Evolutionary conservation across 306 rosid species (phyloP), one percentile per base, ranked within the genome.

Genomic region (Quercus agrifolia): DNA sequence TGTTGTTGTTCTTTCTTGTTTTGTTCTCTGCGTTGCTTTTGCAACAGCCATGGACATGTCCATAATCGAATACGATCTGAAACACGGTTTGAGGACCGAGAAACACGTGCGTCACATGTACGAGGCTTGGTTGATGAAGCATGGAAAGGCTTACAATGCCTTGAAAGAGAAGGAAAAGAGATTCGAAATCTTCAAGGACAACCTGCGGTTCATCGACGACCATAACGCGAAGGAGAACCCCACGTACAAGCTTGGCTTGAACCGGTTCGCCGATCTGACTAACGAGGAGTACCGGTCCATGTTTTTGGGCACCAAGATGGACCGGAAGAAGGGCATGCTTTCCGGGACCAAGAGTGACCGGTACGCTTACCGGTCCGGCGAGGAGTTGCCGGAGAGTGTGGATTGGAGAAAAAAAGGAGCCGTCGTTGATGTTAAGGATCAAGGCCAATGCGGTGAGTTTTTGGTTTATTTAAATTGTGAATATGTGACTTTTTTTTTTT

Each of bases 391-490:
- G 5, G 81, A 74, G 1, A 71, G 63, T 0, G 92, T 95, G 3
- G 96, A 95, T 87, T 95, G 99, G 99, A 87, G 96, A 73, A 71
- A 83, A 27, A 83, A 91, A 35, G 99, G 98, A 18, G 99, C 94
- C 0, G 96, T 95, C 56, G 49, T 61, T 54, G 84, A 81, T 1
- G 93, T 92, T 68, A 95, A 95, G 72, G 94, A 95, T 89, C 99
- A 95, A 87, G 99, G 97, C 79, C 96, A 89, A 79, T 95, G 99
- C 62, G 98, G 97, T 95, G n/a, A 83, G 92, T 76, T 70, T 58
- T 68, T 4, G 14, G 3, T 71, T 63, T 56, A 1, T 56, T 12
- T 13, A 1, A 79, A 9, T 9, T 28, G 46, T 41, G 11, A 41
- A 41, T 41, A 9, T 41, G 0, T 41, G 12, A 41, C 46, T 49